Evolutionary conservation across 129 eudicot species (phyloP), one percentile per base, ranked within the genome.

Genomic region (Pulicaria dysenterica): DNA sequence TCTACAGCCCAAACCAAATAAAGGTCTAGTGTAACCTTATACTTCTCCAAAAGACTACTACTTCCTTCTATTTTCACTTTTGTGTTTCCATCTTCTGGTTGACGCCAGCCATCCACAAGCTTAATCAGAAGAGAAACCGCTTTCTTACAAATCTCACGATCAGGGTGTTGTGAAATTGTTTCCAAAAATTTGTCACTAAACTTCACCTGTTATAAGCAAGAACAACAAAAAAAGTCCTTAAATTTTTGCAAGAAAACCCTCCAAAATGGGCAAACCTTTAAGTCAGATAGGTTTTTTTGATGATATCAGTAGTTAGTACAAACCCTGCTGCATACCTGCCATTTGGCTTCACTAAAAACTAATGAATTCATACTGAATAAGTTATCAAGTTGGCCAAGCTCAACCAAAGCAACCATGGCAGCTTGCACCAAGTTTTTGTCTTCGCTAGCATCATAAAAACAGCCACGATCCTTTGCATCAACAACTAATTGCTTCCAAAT

Each of bases 391-490:
- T 76, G 85, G 54, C 72, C 59, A 64, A 72, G 63, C 14, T 83
- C 82, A 64, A 75, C 3, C 68, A 77, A 77, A 64, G 88, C 75
- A 62, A 13, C 10, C n/a, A 59, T 9, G 56, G 79, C 60, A 36
- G 87, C 88, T 74, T 60, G 15, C 9, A 78, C 72, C 73, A 82
- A 58, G 68, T 69, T 81, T 69, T 80, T 76, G 66, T 92, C 96
- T 16, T 85, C 83, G 10, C 51, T 47, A 19, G 86, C 89, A 58
- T 86, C 63, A 73, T 80, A 78, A 41, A 72, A 92, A 56, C 94
- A 83, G 1, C 84, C 84, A n/a, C 94, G 82, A 1, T 38, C 64
- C 73, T 83, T 85, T 7, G 98, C 94, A 71, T 92, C 87, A 15
- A 40, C 7, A 9, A 86, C 85, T 59, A 92, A 60, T 6, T 80